Evolutionary conservation across 2,329 filamentous ascomycete genomes (phyloP).

Genomic region (Aspergillus hortae): DNA sequence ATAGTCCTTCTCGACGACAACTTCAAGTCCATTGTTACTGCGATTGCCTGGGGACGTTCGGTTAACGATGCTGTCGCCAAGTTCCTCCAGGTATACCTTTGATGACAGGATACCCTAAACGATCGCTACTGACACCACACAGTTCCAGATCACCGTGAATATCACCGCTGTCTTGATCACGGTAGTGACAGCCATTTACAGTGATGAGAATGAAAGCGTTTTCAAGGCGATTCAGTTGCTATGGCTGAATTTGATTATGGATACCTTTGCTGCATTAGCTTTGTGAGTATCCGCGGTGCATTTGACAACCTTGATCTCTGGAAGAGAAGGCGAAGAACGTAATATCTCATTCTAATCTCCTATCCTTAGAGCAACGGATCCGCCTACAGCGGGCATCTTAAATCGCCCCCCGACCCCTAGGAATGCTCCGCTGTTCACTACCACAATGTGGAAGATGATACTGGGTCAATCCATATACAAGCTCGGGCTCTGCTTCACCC

Average conservation of each 20-base stretch:
- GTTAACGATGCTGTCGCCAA: constrained; percentile 1
- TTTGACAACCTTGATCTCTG: no score
- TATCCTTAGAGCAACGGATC: background rate
- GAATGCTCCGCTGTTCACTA: background rate
- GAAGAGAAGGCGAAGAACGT: no score
- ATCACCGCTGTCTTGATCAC: background rate
- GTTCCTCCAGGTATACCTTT: background rate
- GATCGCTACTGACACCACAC: background rate
- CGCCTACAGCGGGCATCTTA: background rate
- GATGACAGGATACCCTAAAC: background rate
- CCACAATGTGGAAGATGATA: constrained; percentile 3
- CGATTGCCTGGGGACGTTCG: background rate
- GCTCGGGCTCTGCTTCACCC: constrained; percentile 56
- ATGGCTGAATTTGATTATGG: constrained; percentile 2
- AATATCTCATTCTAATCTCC: no score
- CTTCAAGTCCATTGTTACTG: constrained; percentile 1
- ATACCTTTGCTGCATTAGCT: constrained; percentile 1
- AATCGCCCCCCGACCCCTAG: background rate
- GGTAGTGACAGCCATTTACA: background rate
- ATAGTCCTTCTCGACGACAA: background rate
- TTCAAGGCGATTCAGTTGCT: constrained; percentile 1
- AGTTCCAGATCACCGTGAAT: constrained; percentile 2
- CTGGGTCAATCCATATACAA: background rate
- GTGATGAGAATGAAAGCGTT: background rate
- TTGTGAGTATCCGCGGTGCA: background rate